Evolutionary conservation across 129 eudicot species (phyloP).

Genomic region (Pittosporum tobira): DNA sequence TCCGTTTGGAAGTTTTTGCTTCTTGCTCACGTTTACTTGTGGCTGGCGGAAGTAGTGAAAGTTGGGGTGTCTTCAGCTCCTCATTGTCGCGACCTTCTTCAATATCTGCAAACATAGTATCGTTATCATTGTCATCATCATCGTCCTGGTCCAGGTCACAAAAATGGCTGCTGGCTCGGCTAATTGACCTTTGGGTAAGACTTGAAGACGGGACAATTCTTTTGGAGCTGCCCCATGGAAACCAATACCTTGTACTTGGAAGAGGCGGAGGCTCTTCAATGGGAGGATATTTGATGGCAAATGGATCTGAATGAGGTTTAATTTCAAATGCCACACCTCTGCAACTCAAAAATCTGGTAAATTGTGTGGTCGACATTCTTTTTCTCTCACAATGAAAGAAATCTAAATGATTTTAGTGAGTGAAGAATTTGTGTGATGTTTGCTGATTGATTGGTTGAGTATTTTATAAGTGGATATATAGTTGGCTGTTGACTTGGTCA

Average conservation of each 20-base stretch:
- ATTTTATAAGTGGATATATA: too few relatives aligned
- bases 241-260: slow-evolving; percentile 26
- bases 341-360: slow-evolving; percentile 56
- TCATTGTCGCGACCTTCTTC: slow-evolving; percentile 41
- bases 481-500: too few relatives aligned
- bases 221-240: slow-evolving; percentile 42
- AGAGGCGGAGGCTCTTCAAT: slow-evolving; percentile 21
- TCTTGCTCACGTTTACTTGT: slow-evolving; percentile 16
- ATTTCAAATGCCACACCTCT: slow-evolving; percentile 68
- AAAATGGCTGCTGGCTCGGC: slow-evolving; percentile 60
- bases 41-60: slow-evolving; percentile 16
- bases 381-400: not conserved
- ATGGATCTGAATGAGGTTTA: slow-evolving; percentile 49
- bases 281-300: slow-evolving; percentile 23
- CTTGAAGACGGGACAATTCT: slow-evolving; percentile 32
- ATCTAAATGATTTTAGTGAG: not conserved
- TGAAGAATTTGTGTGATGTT: too few relatives aligned
- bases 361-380: slow-evolving; percentile 14
- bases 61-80: not conserved
- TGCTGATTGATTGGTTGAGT: too few relatives aligned
- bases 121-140: slow-evolving; percentile 22
- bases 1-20: slow-evolving; percentile 16
- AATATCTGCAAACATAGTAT: slow-evolving; percentile 20
- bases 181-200: slow-evolving; percentile 21
- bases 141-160: slow-evolving; percentile 44